A percentile compares a stretch with the other conserved stretches of the same genome.
These are phyloP conservation scores for Fonsecaea pedrosoi DNA, from an alignment of 2,329 filamentous ascomycete species.

Conservation along the genomic window DNA sequence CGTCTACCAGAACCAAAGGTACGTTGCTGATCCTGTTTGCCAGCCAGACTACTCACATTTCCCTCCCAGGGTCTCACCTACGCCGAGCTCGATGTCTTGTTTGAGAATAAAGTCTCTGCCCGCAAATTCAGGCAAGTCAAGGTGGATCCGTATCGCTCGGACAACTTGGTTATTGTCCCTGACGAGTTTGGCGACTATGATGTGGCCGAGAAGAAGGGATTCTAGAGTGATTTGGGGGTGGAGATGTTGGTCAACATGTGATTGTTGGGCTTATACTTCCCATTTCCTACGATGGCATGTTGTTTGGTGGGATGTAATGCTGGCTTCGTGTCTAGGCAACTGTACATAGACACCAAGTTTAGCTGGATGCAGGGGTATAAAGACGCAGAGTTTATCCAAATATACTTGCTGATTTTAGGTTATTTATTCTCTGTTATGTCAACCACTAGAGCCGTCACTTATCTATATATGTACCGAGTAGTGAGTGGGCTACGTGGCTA, in stretches of 20 bases:
- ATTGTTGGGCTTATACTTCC: neutral
- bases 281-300: too few species aligned
- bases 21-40: slow-evolving; percentile 1
- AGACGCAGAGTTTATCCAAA: neutral
- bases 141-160: slow-evolving; percentile 44
- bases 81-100: slow-evolving; percentile 53
- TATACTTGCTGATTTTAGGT: neutral
- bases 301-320: neutral
- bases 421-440: neutral
- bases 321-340: neutral
- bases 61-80: slow-evolving; percentile 48
- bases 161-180: slow-evolving; percentile 39
- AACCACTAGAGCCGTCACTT: neutral
- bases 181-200: slow-evolving; percentile 35
- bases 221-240: neutral
- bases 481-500: too few species aligned
- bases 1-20: slow-evolving; percentile 51
- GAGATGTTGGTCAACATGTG: neutral
- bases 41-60: slow-evolving; percentile 12
- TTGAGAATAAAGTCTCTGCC: slow-evolving; percentile 49
- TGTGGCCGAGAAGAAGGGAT: slow-evolving; percentile 37
- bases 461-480: too few species aligned
- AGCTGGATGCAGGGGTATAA: neutral
- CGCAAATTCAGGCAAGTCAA: slow-evolving; percentile 48
- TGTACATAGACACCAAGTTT: neutral